phyloP scores from a whole-genome alignment of 2,329 filamentous ascomycete species.

The Penicillium janthinellum region DNA sequence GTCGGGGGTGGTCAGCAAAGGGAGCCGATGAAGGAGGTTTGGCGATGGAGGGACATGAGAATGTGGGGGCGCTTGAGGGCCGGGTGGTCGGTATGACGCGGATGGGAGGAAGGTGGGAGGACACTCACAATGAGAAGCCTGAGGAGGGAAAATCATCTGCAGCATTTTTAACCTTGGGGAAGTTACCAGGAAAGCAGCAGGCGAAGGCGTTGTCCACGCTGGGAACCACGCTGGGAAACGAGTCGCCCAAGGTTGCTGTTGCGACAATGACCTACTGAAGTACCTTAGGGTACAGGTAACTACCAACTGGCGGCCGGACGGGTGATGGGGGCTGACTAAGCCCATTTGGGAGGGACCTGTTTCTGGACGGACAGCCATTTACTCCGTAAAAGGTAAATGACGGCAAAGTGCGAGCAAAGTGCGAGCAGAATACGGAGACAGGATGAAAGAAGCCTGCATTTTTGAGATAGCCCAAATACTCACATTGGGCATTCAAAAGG shows the following conservation, averaged over 20 bases:
- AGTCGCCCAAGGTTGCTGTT: neutral
- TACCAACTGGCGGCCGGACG: neutral
- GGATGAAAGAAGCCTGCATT: neutral
- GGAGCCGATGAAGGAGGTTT: constrained; percentile 30
- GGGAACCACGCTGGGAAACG: constrained; percentile 1
- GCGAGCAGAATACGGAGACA: neutral
- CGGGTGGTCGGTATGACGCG: constrained; percentile 8
- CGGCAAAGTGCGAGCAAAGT: neutral
- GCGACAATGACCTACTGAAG: constrained; percentile 1
- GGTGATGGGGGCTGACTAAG: constrained; percentile 17
- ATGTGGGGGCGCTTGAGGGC: constrained; percentile 31
- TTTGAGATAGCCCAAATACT: neutral
- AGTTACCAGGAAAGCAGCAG: neutral
- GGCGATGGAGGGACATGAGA: constrained; percentile 32
- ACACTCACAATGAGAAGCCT: constrained; percentile 35
- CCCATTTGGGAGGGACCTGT: neutral
- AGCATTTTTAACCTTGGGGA: constrained; percentile 35
- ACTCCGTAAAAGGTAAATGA: neutral
- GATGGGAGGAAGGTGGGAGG: neutral
- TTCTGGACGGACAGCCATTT: neutral
- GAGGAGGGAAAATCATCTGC: constrained; percentile 27
- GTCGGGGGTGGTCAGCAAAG: constrained; percentile 25
- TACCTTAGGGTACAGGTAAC: neutral
- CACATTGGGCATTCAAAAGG: neutral
- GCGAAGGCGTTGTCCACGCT: neutral